Evolutionary conservation across 371 early-diverging fungal species (phyloP), one percentile per base, ranked within the genome.

Genomic region (Nematocida ironsii): DNA sequence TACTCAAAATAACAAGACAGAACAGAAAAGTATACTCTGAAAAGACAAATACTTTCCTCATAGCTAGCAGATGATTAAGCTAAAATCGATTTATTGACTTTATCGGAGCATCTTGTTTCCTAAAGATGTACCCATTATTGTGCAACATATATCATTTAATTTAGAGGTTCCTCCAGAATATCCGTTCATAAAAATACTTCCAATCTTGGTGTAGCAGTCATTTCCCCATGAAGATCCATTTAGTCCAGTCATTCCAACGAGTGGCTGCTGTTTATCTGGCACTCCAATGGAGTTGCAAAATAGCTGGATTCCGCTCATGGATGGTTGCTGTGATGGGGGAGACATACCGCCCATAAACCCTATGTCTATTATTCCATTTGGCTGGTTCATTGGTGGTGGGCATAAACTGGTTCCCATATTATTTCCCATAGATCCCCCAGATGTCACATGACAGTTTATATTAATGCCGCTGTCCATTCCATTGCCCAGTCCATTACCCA

Each of bases 121-220:
- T 13, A 13, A 6, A 11, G 27, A n/a, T 16, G 18, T 16, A 20
- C 25, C 27, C 7, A 45, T 7, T 11, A 56, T 62, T 23, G 44
- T 44, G 39, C 73, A 73, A 40, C 73, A 73, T n/a, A 73, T 62
- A 18, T 73, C 73, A 58, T 73, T 73, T 4, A 48, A 13, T 55
- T 73, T 73, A 9, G 62, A 56, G 44, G 0, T 47, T n/a, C 60
- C 48, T 4, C 62, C 57, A n/a, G 27, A 27, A 20, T 62, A 62
- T 56, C 71, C 71, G 33, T 56, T 56, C 48, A 58, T 25, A 42
- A 73, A 73, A n/a, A 73, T 55, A 18, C 73, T 58, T 33, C 50
- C 44, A 13, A 73, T 23, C 54, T 73, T 73, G 23, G 45, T 40
- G 27, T 73, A 73, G 62, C 73, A 73, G 48, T 73, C 73, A 62